Base-by-base conservation (phyloP, 148 eudicot species). In the Limonium bicolor region DNA sequence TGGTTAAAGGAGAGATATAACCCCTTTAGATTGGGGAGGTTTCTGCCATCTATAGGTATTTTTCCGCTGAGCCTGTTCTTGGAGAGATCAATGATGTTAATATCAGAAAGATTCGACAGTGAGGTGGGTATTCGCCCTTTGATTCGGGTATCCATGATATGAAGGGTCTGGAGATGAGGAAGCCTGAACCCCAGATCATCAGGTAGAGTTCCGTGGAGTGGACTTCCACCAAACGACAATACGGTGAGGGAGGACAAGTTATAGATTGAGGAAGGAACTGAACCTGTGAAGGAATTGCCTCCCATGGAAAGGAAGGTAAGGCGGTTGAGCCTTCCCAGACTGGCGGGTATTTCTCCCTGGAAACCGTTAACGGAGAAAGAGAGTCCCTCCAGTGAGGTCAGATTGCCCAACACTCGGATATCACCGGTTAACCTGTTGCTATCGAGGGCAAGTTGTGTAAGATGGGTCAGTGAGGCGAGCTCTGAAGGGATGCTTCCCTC, bases 401-500 rank as follows among this genome's bases (percentile, higher is more conserved):
- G 28, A 7, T 73, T 73, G 1, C 47, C 64, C 9, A 69, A 4
- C 39, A 61, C 39, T 59, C 20, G 13, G 63, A 70, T 29, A 66
- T 39, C 7, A 4, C 82, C 72, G 5, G 39, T 56, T 3, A 76
- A 4, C 31, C 46, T 15, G 53, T 76, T 76, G 4, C 0, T 0
- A 0, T 24, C 25, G 27, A 61, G 14, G 1, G 2, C 3, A 1
- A 76, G 27, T 7, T 0, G 1, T 7, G 9, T 0, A 19, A 76
- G 60, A 1, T 54, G 51, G 0, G 61, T 22, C 24, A 61, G 30
- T 4, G 58, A 51, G 4, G 45, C 11, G 0, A 74, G 20, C 22
- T 56, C 68, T 13, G 4, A 2, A 30, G 77, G 82, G 19, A 75
- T 31, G 16, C 17, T 23, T 6, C 76, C 81, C 0, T 34, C 41